Conservation (phyloP, 2,329 filamentous ascomycete species). For the Alternaria infectoria region DNA sequence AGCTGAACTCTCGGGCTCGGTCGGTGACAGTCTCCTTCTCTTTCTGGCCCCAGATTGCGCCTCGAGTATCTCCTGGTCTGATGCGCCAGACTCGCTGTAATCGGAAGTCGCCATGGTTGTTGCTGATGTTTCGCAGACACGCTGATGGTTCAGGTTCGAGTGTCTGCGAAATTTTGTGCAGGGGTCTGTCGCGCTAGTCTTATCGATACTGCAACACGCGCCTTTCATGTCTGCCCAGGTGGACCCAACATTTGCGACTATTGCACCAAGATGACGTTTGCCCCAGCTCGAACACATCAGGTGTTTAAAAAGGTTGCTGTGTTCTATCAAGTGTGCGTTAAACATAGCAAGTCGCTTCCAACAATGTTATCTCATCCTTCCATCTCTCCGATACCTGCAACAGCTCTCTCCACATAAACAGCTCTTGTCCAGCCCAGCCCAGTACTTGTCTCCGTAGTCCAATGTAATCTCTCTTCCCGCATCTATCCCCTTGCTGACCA, state of each 20-base stretch:
- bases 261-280: neutral
- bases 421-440: constrained; percentile 61
- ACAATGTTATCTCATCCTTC: neutral
- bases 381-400: constrained; percentile 53
- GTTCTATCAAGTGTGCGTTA: neutral
- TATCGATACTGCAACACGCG: constrained; percentile 34
- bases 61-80: constrained; percentile 36
- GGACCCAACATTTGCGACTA: neutral
- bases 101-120: constrained; percentile 19
- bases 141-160: constrained; percentile 1
- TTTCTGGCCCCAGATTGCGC: constrained; percentile 45
- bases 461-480: constrained; percentile 63
- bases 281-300: neutral
- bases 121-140: constrained; percentile 1
- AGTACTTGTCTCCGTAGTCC: constrained; percentile 65
- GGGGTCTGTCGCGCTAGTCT: constrained; percentile 19
- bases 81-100: constrained; percentile 26
- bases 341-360: neutral
- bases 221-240: too few relatives aligned
- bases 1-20: constrained; percentile 18
- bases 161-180: constrained; percentile 37
- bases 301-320: neutral
- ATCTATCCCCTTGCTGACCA: constrained; percentile 62
- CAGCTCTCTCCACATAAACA: constrained; percentile 62
- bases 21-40: constrained; percentile 43